phyloP scores from a whole-genome alignment of 805 yeast genomes.

The Isabelozyma rhagii region DNA sequence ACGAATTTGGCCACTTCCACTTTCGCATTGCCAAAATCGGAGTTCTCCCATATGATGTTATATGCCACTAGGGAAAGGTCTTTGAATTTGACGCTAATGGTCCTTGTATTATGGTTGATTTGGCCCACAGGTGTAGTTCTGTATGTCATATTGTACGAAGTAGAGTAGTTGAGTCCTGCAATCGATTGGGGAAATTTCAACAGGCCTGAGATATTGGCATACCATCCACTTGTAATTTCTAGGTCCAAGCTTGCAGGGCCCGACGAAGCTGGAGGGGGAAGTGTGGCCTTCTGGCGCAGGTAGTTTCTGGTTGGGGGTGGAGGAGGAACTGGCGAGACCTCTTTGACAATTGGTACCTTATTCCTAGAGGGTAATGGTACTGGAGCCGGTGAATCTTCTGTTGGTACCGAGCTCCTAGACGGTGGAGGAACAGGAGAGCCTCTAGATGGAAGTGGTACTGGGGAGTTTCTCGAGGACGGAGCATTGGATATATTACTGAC shows the following conservation, averaged over 20 bases:
- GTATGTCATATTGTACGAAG: slow-evolving; percentile 14
- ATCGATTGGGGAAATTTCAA: slow-evolving; percentile 36
- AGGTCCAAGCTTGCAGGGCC: slow-evolving; percentile 38
- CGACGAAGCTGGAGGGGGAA: slow-evolving; percentile 14
- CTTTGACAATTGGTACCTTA: slow-evolving; percentile 1
- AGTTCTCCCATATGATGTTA: slow-evolving; percentile 39
- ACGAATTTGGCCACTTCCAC: slow-evolving; percentile 26
- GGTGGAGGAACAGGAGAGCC: slow-evolving; percentile 3
- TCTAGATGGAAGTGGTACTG: slow-evolving; percentile 3
- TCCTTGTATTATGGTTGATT: slow-evolving; percentile 15
- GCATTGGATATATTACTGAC: too few species aligned
- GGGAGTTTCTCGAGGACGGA: neutral
- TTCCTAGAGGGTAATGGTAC: too few species aligned
- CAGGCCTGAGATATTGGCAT: slow-evolving; percentile 23
- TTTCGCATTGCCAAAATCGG: slow-evolving; percentile 15
- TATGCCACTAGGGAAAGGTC: slow-evolving; percentile 41
- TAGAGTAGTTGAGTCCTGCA: slow-evolving; percentile 29
- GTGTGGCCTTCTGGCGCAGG: slow-evolving; percentile 7
- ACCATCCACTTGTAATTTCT: slow-evolving; percentile 48
- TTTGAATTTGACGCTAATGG: slow-evolving; percentile 32
- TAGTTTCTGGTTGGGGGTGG: slow-evolving; percentile 30
- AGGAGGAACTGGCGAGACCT: slow-evolving; percentile 17
- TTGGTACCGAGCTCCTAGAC: neutral
- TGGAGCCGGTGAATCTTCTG: slow-evolving; percentile 4
- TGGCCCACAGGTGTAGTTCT: slow-evolving; percentile 4